Percentiles rank a stretch among this genome's conserved stretches.
Evolutionary conservation across 345 rosid genomes (phyloP).

Genomic region (Salix udensis): DNA sequence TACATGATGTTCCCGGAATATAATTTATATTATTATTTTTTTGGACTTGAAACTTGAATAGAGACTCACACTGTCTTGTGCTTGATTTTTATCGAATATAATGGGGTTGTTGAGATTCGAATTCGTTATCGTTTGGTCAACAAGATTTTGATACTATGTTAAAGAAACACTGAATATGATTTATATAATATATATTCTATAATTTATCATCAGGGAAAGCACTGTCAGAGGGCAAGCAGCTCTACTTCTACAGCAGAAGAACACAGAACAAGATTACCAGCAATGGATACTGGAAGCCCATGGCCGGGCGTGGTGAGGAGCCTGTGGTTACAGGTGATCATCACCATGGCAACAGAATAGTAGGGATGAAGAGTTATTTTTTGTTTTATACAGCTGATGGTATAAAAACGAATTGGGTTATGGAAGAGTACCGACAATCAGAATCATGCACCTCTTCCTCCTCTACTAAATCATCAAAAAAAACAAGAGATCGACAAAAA

Average conservation of each 20-base stretch:
- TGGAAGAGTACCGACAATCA: conserved; percentile 75
- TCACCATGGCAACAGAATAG: conserved; percentile 32
- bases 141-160: too few relatives aligned
- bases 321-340: conserved; percentile 38
- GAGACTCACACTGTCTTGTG: too few relatives aligned
- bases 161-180: too few relatives aligned
- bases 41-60: too few relatives aligned
- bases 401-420: conserved; percentile 63
- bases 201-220: conserved; percentile 59
- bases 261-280: conserved; percentile 52
- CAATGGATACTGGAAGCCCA: conserved; percentile 74
- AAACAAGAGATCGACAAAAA: conserved; percentile 41
- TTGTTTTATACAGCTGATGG: conserved; percentile 59
- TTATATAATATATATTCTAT: too few relatives aligned
- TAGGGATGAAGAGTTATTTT: conserved; percentile 63
- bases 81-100: too few relatives aligned
- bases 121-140: too few relatives aligned
- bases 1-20: too few relatives aligned
- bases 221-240: conserved; percentile 73
- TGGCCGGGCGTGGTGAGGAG: conserved; percentile 55
- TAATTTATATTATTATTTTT: too few relatives aligned
- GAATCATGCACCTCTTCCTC: conserved; percentile 34
- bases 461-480: conserved; percentile 49
- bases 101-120: too few relatives aligned
- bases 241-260: conserved; percentile 83